These are phyloP conservation scores for Tetradesmus lagerheimii DNA, from an alignment of 139 green algal species.

Conservation along the genomic window DNA sequence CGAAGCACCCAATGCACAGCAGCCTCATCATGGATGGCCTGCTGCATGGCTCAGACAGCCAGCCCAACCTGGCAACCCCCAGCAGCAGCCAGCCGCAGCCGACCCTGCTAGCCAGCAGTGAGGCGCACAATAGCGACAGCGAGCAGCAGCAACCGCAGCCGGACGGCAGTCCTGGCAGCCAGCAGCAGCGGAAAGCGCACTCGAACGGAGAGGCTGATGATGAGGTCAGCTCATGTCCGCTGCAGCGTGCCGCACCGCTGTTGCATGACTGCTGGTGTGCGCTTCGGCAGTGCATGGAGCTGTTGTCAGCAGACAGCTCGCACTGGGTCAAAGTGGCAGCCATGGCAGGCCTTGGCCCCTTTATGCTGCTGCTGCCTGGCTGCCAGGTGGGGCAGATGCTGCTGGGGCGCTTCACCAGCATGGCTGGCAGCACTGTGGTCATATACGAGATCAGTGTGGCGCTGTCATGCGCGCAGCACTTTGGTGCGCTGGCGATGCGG, in stretches of 20 bases:
- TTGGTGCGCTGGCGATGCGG: constrained; percentile 54
- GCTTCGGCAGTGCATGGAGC: constrained; percentile 43
- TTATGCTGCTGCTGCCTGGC: constrained; percentile 37
- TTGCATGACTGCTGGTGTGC: constrained; percentile 46
- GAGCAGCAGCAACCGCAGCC: background rate
- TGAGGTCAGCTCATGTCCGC: background rate
- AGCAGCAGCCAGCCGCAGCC: background rate
- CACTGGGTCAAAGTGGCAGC: constrained; percentile 53
- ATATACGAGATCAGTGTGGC: constrained; percentile 43
- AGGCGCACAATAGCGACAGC: background rate
- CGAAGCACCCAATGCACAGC: constrained; percentile 43
- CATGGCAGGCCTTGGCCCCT: constrained; percentile 36
- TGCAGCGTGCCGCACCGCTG: background rate
- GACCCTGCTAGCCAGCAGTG: background rate
- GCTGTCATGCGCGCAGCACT: constrained; percentile 56
- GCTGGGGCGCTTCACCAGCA: constrained; percentile 49
- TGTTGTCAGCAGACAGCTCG: constrained; percentile 30
- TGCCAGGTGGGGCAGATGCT: constrained; percentile 49
- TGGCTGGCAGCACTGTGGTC: constrained; percentile 35
- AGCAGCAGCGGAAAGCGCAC: background rate
- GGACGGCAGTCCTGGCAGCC: background rate
- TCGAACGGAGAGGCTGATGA: background rate
- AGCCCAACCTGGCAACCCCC: background rate
- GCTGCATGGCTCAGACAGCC: background rate
- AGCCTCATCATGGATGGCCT: constrained; percentile 36